Evolutionary conservation across 2,329 filamentous ascomycete genomes (phyloP), one percentile per base, ranked within the genome.

Genomic region (Delphinella strobiligena): DNA sequence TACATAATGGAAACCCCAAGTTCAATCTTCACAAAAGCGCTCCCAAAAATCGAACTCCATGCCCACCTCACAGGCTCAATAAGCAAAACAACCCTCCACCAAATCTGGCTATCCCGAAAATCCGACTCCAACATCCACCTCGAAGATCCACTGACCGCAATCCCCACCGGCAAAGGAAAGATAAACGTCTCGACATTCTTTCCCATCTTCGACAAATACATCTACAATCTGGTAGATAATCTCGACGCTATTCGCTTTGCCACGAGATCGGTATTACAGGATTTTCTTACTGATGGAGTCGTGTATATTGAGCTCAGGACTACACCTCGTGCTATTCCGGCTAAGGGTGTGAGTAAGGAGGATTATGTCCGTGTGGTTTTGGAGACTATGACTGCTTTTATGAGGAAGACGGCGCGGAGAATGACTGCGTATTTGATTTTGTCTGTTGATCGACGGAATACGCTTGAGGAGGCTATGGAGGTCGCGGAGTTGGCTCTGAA

Each of bases 61-160:
- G 83, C 84, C 45, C 83, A 91, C 59, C 69, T 91, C 33, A 83
- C 77, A 31, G 83, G 84, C 38, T 86, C 80, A 57, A 84, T 91
- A 56, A 80, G 74, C 53, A 74, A 80, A 22, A 63, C 75, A 51
- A 79, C 75, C 45, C 73, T 91, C 2, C 82, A 86, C 53, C 72
- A 83, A 29, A 76, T 89, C 54, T 91, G 84, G 82, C 50, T 63
- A 35, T 57, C 58, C 40, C 82, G 78, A 54, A 74, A 71, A 43
- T 61, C 62, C 3, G 51, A 54, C 15, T 60, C 69, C 5, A 54
- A 66, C 16, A 71, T 76, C 2, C 55, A 67, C 8, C 62, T 88
- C 1, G 66, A 76, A 36, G 82, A 91, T 51, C 84, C 84, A 8
- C 14, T 82, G 12, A 49, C 74, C 1, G 72, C 77, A 24, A 82